Evolutionary conservation across 1,139 yeast species (phyloP).

Genomic region (Hansenula lynferdii): DNA sequence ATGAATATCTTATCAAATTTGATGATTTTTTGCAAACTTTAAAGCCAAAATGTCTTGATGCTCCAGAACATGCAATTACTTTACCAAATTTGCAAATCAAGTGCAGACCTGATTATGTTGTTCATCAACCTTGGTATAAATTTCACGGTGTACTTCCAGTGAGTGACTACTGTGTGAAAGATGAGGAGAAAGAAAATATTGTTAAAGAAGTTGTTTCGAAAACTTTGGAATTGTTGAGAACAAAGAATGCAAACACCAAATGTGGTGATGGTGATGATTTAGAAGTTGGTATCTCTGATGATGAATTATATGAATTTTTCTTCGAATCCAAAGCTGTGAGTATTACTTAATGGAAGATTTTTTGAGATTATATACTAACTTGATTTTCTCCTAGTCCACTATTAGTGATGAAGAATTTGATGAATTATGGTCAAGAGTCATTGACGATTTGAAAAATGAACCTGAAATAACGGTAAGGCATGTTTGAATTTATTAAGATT

Average conservation of each 20-base stretch:
- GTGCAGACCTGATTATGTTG: slow-evolving; percentile 68
- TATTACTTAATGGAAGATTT: too few relatives aligned
- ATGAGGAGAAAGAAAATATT: slow-evolving; percentile 66
- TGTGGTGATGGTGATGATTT: slow-evolving; percentile 54
- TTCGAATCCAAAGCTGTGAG: slow-evolving; percentile 33
- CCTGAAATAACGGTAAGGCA: slow-evolving; percentile 86
- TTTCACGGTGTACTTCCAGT: slow-evolving; percentile 55
- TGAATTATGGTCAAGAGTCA: slow-evolving; percentile 70
- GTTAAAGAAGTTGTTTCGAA: slow-evolving; percentile 64
- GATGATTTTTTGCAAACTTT: slow-evolving; percentile 18
- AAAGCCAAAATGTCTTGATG: slow-evolving; percentile 65
- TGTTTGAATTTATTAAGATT: slow-evolving; percentile 36
- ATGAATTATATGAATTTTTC: slow-evolving; percentile 56
- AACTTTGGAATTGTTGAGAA: slow-evolving; percentile 61
- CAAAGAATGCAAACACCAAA: slow-evolving; percentile 60
- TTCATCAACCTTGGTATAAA: slow-evolving; percentile 50
- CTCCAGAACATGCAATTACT: slow-evolving; percentile 84
- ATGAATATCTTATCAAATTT: slow-evolving; percentile 14
- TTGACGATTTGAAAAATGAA: slow-evolving; percentile 60
- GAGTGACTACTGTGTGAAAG: slow-evolving; percentile 66
- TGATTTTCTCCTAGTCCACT: slow-evolving; percentile 34
- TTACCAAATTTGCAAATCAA: slow-evolving; percentile 50
- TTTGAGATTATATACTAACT: too few relatives aligned
- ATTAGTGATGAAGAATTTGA: slow-evolving; percentile 73
- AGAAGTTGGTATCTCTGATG: slow-evolving; percentile 47